These are phyloP conservation scores for Wakefieldia striispora DNA, from an alignment of 768 basidiomycete genomes.

Conservation along the genomic window DNA sequence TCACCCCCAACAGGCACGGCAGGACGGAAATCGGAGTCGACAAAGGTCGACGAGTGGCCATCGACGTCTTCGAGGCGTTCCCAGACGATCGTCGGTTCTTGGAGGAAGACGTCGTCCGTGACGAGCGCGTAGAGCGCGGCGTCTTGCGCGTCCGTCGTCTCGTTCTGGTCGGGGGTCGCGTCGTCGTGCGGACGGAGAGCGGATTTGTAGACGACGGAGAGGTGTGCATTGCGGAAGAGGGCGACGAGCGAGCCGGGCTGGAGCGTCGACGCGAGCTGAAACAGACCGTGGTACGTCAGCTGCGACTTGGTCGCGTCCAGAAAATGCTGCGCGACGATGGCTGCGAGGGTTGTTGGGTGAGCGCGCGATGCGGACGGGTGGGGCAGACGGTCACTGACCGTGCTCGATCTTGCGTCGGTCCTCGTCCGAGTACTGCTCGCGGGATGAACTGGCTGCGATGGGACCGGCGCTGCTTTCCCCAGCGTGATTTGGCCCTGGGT, in stretches of 20 bases:
- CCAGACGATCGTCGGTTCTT: conserved; percentile 84
- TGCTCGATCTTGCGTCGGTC: conserved; percentile 65
- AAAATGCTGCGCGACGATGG: conserved; percentile 64
- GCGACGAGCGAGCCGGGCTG: conserved; percentile 66
- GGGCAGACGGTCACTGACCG: too few relatives aligned
- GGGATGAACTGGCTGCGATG: not conserved
- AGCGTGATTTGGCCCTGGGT: conserved; percentile 15
- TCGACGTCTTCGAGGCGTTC: conserved; percentile 89
- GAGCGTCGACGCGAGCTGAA: conserved; percentile 59
- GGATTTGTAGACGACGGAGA: conserved; percentile 80
- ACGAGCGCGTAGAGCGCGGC: conserved; percentile 74
- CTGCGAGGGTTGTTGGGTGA: conserved; percentile 40
- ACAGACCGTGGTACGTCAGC: conserved; percentile 84
- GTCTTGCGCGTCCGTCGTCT: conserved; percentile 31
- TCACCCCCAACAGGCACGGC: conserved; percentile 77
- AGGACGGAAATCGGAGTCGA: conserved; percentile 65
- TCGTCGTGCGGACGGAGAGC: not conserved
- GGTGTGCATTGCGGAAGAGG: conserved; percentile 87
- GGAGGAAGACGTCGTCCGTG: conserved; percentile 78
- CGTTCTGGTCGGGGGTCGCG: too few relatives aligned
- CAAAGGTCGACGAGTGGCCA: conserved; percentile 72
- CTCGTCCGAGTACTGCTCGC: conserved; percentile 40
- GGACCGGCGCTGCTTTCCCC: not conserved
- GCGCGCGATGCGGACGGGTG: too few relatives aligned
- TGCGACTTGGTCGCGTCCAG: conserved; percentile 75